Evolutionary conservation across 129 eudicot genomes (phyloP).

Genomic region (Escallonia herrerae): DNA sequence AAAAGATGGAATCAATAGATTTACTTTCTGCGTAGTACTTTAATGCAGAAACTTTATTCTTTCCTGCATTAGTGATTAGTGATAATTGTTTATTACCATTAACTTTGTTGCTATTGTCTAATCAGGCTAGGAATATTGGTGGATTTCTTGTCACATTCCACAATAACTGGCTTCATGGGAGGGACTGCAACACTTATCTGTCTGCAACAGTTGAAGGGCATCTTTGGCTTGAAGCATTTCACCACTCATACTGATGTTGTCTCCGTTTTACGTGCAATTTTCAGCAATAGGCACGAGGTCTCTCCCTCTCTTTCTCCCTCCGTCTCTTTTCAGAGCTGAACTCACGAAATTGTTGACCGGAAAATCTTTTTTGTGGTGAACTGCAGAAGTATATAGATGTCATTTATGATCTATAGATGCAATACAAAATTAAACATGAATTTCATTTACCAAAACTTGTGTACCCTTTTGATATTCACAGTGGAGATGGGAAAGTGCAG

Average conservation of each 20-base stretch:
- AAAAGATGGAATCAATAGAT: too few species aligned
- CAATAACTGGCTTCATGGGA: slow-evolving; percentile 90
- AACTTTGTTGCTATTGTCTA: neutral
- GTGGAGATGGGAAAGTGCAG: slow-evolving; percentile 80
- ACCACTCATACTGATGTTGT: slow-evolving; percentile 55
- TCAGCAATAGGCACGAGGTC: slow-evolving; percentile 58
- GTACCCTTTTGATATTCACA: slow-evolving; percentile 13
- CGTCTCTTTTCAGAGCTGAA: neutral
- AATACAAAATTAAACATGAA: too few species aligned
- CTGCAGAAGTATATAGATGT: too few species aligned
- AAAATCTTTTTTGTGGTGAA: too few species aligned
- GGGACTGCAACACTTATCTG: slow-evolving; percentile 74
- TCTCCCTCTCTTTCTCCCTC: neutral
- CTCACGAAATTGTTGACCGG: too few species aligned
- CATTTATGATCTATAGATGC: too few species aligned
- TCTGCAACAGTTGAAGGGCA: slow-evolving; percentile 78
- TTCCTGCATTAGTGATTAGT: too few species aligned
- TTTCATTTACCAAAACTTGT: too few species aligned
- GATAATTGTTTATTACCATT: too few species aligned
- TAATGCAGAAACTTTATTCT: too few species aligned
- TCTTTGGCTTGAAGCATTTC: slow-evolving; percentile 83
- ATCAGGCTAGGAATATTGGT: slow-evolving; percentile 77
- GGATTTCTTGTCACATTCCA: slow-evolving; percentile 88
- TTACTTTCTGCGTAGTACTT: too few species aligned
- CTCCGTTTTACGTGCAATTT: slow-evolving; percentile 43